These are phyloP conservation scores for Trypanosomatidae sp. DNA, from an alignment of 208 protist species.

Conservation along the genomic window DNA sequence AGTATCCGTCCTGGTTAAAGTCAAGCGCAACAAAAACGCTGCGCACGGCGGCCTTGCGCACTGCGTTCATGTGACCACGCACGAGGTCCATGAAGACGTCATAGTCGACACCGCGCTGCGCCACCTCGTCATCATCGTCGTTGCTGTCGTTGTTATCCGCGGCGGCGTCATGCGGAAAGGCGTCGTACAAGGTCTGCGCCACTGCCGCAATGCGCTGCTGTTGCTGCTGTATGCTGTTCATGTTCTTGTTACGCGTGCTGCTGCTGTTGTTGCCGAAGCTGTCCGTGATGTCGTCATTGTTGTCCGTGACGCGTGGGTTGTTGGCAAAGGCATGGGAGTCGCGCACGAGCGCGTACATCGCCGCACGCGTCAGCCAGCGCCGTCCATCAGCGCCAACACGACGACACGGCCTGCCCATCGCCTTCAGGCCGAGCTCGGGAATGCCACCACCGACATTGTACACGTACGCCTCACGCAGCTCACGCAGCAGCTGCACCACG, in stretches of 20 bases:
- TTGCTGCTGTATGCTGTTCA: slow-evolving; percentile 24
- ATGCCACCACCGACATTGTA: slow-evolving; percentile 61
- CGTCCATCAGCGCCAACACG: slow-evolving; percentile 45
- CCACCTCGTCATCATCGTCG: slow-evolving; percentile 9
- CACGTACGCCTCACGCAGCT: slow-evolving; percentile 73
- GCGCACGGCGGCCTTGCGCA: slow-evolving; percentile 66
- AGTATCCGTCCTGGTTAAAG: slow-evolving; percentile 56
- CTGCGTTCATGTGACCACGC: slow-evolving; percentile 70
- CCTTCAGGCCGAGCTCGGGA: slow-evolving; percentile 85
- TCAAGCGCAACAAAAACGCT: slow-evolving; percentile 72
- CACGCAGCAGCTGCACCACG: slow-evolving; percentile 21
- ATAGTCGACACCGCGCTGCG: slow-evolving; percentile 42
- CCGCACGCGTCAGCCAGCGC: slow-evolving; percentile 67
- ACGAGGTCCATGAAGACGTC: slow-evolving; percentile 80
- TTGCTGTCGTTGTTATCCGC: slow-evolving; percentile 9
- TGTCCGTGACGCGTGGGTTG: slow-evolving; percentile 2
- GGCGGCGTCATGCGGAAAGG: slow-evolving; percentile 50
- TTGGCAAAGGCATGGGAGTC: slow-evolving; percentile 45
- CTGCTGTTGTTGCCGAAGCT: neutral
- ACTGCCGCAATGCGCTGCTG: slow-evolving; percentile 16
- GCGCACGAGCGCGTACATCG: slow-evolving; percentile 53
- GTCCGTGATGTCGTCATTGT: no score
- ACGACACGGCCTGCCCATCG: slow-evolving; percentile 80
- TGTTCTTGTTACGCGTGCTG: slow-evolving; percentile 4
- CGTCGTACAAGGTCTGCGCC: slow-evolving; percentile 28